These are phyloP conservation scores for Syzygium oleosum DNA, from an alignment of 345 rosid genomes.

Conservation along the genomic window DNA sequence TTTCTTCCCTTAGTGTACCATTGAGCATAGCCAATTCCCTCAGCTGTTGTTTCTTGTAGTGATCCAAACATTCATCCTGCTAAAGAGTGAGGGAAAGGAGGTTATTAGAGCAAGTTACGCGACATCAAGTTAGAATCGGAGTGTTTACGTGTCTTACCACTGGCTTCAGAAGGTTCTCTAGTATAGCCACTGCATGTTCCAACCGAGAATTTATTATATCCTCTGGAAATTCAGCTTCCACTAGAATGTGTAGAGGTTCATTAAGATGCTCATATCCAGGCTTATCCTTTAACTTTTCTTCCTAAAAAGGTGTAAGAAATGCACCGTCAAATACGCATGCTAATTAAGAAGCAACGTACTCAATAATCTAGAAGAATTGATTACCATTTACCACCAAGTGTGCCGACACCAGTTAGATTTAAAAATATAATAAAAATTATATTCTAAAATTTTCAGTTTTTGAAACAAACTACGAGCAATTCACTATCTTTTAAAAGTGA, in stretches of 20 bases:
- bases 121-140: not conserved
- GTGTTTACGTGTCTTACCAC: conserved; percentile 39
- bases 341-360: not conserved
- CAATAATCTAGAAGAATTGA: not conserved
- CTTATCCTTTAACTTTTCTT: conserved; percentile 87
- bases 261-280: conserved; percentile 93
- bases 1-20: conserved; percentile 83
- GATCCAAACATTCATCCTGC: conserved; percentile 92
- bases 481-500: not conserved
- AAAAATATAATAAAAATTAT: not conserved
- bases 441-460: not conserved
- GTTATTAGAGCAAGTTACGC: not conserved
- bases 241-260: conserved; percentile 76
- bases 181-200: conserved; percentile 63
- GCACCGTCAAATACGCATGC: not conserved
- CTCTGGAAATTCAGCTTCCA: conserved; percentile 93
- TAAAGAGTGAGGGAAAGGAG: not conserved
- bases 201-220: conserved; percentile 59
- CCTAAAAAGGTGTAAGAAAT: conserved; percentile 23
- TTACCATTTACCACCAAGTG: not conserved
- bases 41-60: conserved; percentile 82
- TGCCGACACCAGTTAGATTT: not conserved
- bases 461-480: not conserved
- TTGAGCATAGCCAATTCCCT: conserved; percentile 82
- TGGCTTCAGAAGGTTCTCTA: conserved; percentile 80